Evolutionary conservation across 23 red algal species (phyloP).

Genomic region (Gracilaria caudata): DNA sequence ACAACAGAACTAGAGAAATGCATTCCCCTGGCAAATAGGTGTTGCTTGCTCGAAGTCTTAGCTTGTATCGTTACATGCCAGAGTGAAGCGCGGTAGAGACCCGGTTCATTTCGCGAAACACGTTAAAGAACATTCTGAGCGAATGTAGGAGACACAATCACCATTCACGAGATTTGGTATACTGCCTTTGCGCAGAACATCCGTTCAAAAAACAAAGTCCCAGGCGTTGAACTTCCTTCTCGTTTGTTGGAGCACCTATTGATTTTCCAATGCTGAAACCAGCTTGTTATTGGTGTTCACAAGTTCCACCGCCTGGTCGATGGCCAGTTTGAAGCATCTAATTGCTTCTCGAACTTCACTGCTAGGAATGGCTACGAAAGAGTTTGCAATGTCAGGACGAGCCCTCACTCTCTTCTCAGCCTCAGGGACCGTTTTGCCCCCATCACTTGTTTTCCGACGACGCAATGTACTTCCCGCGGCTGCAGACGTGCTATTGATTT

Average conservation of each 20-base stretch:
- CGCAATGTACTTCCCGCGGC: not conserved
- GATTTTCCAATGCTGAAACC: conserved; percentile 2
- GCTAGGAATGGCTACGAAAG: conserved; percentile 51
- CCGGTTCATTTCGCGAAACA: too few relatives aligned
- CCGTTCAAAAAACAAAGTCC: not conserved
- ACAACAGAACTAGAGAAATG: too few relatives aligned
- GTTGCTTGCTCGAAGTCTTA: too few relatives aligned
- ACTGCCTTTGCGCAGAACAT: too few relatives aligned
- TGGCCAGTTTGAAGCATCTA: conserved; percentile 53
- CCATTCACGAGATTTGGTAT: too few relatives aligned
- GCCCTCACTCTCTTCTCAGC: not conserved
- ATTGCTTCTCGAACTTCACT: conserved; percentile 61
- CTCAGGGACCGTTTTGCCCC: not conserved
- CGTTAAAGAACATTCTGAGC: too few relatives aligned
- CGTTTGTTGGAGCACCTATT: conserved; percentile 2
- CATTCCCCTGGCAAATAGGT: too few relatives aligned
- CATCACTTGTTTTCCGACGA: conserved; percentile 8
- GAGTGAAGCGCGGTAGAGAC: too few relatives aligned
- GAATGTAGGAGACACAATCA: too few relatives aligned
- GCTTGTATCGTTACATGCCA: too few relatives aligned
- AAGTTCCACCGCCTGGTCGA: conserved; percentile 54
- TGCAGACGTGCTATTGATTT: not conserved
- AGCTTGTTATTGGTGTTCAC: conserved; percentile 44
- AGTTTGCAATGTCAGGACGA: not conserved
- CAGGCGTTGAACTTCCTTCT: not conserved